Percentiles rank a stretch among this genome's conserved stretches.
Evolutionary conservation across 805 yeast species (phyloP).

Genomic region (Candida montana): DNA sequence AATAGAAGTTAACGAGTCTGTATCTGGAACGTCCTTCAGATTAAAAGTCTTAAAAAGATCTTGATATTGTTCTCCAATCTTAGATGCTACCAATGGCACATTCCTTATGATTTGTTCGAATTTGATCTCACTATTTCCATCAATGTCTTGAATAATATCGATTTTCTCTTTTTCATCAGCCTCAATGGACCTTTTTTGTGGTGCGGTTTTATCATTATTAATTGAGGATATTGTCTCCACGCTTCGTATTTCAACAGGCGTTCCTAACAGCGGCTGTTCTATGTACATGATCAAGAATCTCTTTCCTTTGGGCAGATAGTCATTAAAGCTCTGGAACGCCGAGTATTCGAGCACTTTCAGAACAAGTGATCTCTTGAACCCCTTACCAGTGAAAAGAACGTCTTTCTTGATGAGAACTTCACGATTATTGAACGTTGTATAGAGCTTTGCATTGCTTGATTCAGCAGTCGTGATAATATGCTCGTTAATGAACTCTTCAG

Average conservation of each 20-base stretch:
- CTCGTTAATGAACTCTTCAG: conserved; percentile 55
- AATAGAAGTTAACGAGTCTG: conserved; percentile 23
- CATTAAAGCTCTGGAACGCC: conserved; percentile 46
- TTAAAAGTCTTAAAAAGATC: conserved; percentile 34
- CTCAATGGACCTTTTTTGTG: conserved; percentile 5
- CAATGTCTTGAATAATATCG: no score
- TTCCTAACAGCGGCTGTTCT: conserved; percentile 50
- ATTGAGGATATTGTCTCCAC: conserved; percentile 2
- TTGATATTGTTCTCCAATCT: conserved; percentile 36
- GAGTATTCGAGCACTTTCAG: conserved; percentile 40
- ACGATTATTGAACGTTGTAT: conserved; percentile 49
- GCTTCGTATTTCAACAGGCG: conserved; percentile 12
- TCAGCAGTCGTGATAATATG: conserved; percentile 47
- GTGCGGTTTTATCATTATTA: neutral
- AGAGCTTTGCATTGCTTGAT: conserved; percentile 32
- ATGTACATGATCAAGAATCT: conserved; percentile 53
- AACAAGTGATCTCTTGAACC: conserved; percentile 44
- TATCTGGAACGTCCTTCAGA: conserved; percentile 26
- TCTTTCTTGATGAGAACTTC: conserved; percentile 54
- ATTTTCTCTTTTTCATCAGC: neutral
- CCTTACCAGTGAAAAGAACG: conserved; percentile 48
- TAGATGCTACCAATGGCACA: conserved; percentile 34
- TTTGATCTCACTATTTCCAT: conserved; percentile 12
- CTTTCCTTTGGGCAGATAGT: conserved; percentile 53
- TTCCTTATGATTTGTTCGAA: conserved; percentile 36